Base-by-base conservation (phyloP, 306 rosid species). In the Gynostemma pentaphyllum region DNA sequence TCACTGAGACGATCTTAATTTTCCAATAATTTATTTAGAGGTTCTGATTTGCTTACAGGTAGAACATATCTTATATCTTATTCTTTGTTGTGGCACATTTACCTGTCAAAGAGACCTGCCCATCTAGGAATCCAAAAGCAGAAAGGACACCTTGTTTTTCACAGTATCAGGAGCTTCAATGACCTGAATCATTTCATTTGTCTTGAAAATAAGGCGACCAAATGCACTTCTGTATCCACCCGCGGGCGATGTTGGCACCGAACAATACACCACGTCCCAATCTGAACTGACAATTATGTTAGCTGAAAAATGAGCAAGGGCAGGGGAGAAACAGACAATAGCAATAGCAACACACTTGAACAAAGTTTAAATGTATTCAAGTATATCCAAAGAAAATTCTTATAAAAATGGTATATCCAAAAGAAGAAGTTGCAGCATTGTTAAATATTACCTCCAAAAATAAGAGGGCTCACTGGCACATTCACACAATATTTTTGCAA, bases 391-490 rank as follows among this genome's bases (percentile, higher is more conserved):
- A n/a, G n/a, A n/a, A n/a, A n/a, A n/a, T n/a, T n/a, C n/a, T n/a
- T n/a, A n/a, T n/a, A n/a, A n/a, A n/a, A n/a, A n/a, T n/a, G n/a
- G n/a, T n/a, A n/a, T n/a, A n/a, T n/a, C n/a, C n/a, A n/a, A n/a
- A n/a, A n/a, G n/a, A n/a, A 21, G 29, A 60, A 71, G 28, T 39
- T 34, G 66, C 39, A 57, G 8, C 27, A 36, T 29, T 36, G 64
- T 45, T 7, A 14, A 50, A 24, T 32, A 34, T 75, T 77, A 88
- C 98, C 98, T 82, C 96, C 98, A 69, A 92, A 92, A 74, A 92
- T 88, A 26, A 88, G 90, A 70, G 96, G 96, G 68, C 96, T 88
- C 44, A 92, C 98, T 5, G 98, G 98, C 75, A 88, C 96, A 64
- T 75, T 68, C 59, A 92, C 92, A 32, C 95, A 92, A 50, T 80